Base-by-base conservation (phyloP, 306 rosid species). In the Psophocarpus tetragonolobus region DNA sequence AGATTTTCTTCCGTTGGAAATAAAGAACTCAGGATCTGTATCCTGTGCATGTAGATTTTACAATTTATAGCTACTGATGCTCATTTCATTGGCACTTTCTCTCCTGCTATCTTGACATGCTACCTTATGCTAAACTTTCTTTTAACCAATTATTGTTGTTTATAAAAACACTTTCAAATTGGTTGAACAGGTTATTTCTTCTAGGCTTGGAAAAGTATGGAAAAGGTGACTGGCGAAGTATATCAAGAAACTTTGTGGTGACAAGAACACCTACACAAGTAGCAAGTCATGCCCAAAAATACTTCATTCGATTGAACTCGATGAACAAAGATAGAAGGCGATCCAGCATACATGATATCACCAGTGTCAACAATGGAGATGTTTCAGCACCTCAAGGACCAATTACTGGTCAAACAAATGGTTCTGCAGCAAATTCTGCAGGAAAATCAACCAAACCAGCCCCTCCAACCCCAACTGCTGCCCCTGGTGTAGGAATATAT, bases 221-320 rank as follows among this genome's bases (percentile, higher is more conserved):
- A 57, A 87, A 91, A 84, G 98, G 98, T 6, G 95, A 93, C 74
- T 93, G 98, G 98, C 87, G 92, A 73, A 90, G 97, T 57, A 93
- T 93, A 88, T 93, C 98, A 4, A 89, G 97, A 32, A 90, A 91
- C 81, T 91, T 82, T 77, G 98, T 93, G 50, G 96, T 91, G 54
- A 91, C 97, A 38, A 88, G 93, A 80, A 91, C 97, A 6, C 98
- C 97, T 3, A 93, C 98, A 3, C 98, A 93, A 82, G 97, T 93
- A 41, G 98, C 98, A 78, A 93, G 97, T 86, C 98, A 93, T 69
- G 97, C 98, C 71, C 97, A 93, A 44, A 93, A 93, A 63, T 93
- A 93, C 81, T 90, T 88, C 80, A 90, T 91, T 51, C 96, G 97
- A 39, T 86, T 88, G 89, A 91, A 88, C 66, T 93, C 97, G 0